Percentiles rank a stretch among this genome's conserved stretches.
phyloP scores from a whole-genome alignment of 805 yeast species.

The Metschnikowia noctiluminum region DNA sequence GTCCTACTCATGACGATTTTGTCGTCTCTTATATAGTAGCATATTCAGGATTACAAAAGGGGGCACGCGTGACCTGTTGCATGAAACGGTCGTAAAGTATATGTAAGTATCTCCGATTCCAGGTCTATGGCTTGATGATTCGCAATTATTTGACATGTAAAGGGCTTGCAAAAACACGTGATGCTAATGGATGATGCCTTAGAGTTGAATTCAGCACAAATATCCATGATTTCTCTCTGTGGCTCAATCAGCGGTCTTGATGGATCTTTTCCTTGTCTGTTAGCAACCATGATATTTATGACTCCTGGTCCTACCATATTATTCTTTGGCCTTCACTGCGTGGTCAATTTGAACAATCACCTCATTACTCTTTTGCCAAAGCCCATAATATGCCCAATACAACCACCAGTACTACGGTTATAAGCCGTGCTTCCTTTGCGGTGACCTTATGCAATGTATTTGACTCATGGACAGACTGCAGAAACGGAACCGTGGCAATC shows the following conservation, averaged over 20 bases:
- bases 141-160: no score
- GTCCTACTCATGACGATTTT: not conserved
- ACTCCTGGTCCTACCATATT: no score
- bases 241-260: no score
- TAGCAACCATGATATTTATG: no score
- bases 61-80: not conserved
- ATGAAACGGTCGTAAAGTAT: no score
- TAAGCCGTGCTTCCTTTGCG: conserved; percentile 11
- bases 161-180: not conserved
- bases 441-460: conserved; percentile 16
- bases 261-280: no score
- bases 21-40: not conserved
- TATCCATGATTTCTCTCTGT: no score
- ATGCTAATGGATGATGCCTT: not conserved
- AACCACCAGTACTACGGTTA: conserved; percentile 15
- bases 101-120: no score
- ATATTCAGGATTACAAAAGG: not conserved
- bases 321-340: no score
- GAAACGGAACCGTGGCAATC: conserved; percentile 6
- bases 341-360: not conserved
- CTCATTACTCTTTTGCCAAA: conserved; percentile 11
- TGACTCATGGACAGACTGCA: conserved; percentile 7
- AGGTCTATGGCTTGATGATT: no score
- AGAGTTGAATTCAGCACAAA: no score
- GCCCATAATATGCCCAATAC: conserved; percentile 18